Percentiles rank a stretch among this genome's conserved stretches.
These are phyloP conservation scores for Hemisphaericaspora lyxosophila DNA, from an alignment of 1,139 yeast species.

Conservation along the genomic window DNA sequence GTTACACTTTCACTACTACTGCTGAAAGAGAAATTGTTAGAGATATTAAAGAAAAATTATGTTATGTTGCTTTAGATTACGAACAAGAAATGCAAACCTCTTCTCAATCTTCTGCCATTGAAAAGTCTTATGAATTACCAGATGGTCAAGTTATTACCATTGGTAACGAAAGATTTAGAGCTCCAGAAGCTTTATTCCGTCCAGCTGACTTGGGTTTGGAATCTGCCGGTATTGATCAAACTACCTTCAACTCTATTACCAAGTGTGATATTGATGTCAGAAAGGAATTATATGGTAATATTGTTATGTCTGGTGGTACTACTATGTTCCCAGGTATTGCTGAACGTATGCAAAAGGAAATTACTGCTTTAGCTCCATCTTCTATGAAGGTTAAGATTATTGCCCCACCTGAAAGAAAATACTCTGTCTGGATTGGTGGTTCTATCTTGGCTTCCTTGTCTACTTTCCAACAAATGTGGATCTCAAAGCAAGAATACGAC, in stretches of 20 bases:
- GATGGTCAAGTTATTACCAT: constrained; percentile 99
- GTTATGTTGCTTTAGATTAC: constrained; percentile 95
- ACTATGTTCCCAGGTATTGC: constrained; percentile 99
- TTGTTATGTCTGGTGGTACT: constrained; percentile 99
- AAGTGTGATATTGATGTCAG: constrained; percentile 99
- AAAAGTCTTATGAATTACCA: constrained; percentile 98
- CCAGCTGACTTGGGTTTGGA: constrained; percentile 97
- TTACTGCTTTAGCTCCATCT: constrained; percentile 98
- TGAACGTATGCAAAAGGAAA: constrained; percentile 99
- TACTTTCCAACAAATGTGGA: constrained; percentile 99
- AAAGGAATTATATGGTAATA: constrained; percentile 98
- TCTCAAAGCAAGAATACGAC: constrained; percentile 99
- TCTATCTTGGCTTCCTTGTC: constrained; percentile 97
- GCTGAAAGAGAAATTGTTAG: constrained; percentile 99
- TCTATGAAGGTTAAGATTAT: constrained; percentile 99
- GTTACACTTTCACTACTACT: constrained; percentile 97
- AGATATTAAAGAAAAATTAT: constrained; percentile 98
- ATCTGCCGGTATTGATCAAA: constrained; percentile 99
- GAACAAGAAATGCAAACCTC: constrained; percentile 99
- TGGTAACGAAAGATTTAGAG: constrained; percentile 99
- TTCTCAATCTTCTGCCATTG: constrained; percentile 96
- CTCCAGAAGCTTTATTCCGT: constrained; percentile 99
- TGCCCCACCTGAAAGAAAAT: constrained; percentile 99
- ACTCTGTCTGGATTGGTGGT: constrained; percentile 99
- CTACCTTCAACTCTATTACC: constrained; percentile 98